Conservation (phyloP, 495 filamentous ascomycete genomes). For the Saxophila tyrrhenica region DNA sequence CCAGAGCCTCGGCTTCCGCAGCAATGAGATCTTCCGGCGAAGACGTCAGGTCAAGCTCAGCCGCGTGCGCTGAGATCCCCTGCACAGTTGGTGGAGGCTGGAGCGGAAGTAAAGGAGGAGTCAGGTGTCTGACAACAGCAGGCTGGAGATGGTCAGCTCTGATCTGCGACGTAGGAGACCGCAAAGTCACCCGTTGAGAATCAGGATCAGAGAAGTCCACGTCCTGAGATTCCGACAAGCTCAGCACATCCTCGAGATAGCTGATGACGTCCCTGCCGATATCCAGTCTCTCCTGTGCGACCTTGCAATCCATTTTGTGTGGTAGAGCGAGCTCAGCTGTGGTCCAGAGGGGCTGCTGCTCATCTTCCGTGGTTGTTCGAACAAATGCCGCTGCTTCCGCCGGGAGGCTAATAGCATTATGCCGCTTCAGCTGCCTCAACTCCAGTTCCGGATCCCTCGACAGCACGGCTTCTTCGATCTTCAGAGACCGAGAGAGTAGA, state of each 20-base stretch:
- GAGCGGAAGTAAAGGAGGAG: constrained; percentile 49
- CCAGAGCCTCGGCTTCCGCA: constrained; percentile 3
- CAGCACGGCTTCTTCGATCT: constrained; percentile 24
- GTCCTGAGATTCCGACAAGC: constrained; percentile 22
- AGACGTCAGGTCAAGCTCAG: constrained; percentile 10
- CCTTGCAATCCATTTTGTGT: background rate
- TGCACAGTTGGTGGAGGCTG: constrained; percentile 19
- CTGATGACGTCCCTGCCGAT: background rate
- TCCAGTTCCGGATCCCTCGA: constrained; percentile 24
- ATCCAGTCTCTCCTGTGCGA: background rate
- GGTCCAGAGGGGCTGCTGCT: constrained; percentile 41
- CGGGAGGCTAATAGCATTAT: constrained; percentile 5
- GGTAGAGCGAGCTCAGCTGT: constrained; percentile 5
- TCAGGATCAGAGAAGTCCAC: constrained; percentile 32
- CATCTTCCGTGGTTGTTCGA: constrained; percentile 16
- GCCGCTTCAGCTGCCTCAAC: constrained; percentile 18
- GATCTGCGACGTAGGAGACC: background rate
- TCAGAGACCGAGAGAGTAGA: constrained; percentile 14
- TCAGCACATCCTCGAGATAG: background rate
- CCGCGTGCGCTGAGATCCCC: background rate
- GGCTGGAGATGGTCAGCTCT: constrained; percentile 13
- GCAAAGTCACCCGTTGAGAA: constrained; percentile 24
- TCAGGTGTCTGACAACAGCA: constrained; percentile 31
- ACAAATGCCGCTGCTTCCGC: no score
- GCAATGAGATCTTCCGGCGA: constrained; percentile 15